Evolutionary conservation across 106 monocot species (phyloP).

Genomic region (Cymbidium sinense): DNA sequence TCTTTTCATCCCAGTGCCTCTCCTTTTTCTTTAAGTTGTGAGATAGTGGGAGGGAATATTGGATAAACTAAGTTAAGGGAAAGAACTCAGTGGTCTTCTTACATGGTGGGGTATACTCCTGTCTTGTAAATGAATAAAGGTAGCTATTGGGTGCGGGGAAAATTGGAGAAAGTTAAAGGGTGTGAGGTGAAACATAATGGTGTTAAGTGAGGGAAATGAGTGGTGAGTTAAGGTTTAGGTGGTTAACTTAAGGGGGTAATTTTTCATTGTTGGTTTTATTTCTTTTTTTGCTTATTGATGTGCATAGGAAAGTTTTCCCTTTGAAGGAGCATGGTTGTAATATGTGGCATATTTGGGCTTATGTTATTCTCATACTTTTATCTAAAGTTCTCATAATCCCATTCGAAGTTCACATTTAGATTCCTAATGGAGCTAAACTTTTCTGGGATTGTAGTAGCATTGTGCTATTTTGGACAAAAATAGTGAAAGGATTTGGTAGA

Average conservation of each 20-base stretch:
- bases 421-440: too few species aligned
- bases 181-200: background rate
- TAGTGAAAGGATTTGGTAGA: too few species aligned
- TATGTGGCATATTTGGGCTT: too few species aligned
- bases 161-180: background rate
- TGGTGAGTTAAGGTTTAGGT: background rate
- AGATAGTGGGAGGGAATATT: constrained; percentile 1
- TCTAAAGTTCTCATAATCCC: too few species aligned
- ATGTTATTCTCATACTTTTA: too few species aligned
- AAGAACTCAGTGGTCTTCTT: background rate
- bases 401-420: too few species aligned
- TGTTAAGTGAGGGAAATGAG: background rate
- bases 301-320: background rate
- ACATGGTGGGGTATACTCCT: constrained; percentile 8
- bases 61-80: background rate
- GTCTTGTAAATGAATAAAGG: constrained; percentile 5
- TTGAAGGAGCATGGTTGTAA: background rate
- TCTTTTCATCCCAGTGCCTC: background rate
- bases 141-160: background rate
- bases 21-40: background rate
- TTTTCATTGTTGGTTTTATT: background rate
- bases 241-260: background rate
- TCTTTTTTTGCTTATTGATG: background rate
- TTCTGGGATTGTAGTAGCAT: too few species aligned
- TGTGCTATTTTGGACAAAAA: too few species aligned